Evolutionary conservation across 768 basidiomycete species (phyloP), one percentile per base, ranked within the genome.

Genomic region (Rhodocollybia butyracea): DNA sequence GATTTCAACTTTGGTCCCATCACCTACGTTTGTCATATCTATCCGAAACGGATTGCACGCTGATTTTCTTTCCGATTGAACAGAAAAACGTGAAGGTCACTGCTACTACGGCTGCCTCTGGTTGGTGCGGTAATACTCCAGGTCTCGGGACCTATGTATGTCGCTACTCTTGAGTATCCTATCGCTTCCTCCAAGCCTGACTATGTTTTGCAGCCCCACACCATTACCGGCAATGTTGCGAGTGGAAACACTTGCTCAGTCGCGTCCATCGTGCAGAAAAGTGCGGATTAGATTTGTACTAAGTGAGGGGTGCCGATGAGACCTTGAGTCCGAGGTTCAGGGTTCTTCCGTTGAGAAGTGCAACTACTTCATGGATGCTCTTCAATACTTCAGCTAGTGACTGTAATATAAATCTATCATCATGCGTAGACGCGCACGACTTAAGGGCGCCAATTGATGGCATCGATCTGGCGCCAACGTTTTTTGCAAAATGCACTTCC

Each of bases 1-100:
- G 56, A 64, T n/a, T 66, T 66, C 58, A 57, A 66, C 29, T 66
- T 66, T 47, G 65, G 65, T 13, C 65, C 65, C 15, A 60, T 66
- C 45, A 59, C 57, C 52, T 66, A 62, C 31, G 62, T 61, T 36
- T 6, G 61, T 54, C 5, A 22, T 34, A 22, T 11, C 17, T 31
- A 45, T 22, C 5, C 36, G 17, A 19, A 15, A n/a, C 27, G 8
- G 11, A 15, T 11, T 22, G 3, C 26, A 21, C 26, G 19, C n/a
- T 17, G 13, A 34, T 4, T 38, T 30, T 21, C 4, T 15, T 17
- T 29, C 36, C 12, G 21, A 30, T 19, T 46, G 8, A 17, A 12
- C 48, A 66, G 65, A 59, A 54, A 12, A 66, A 66, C 41, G 61
- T 66, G 26, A 59, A 65, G 42, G 65, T 66, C 39, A 66, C 62